Conservation (phyloP, 2,329 filamentous ascomycete species). For the Ampelomyces quisqualis region DNA sequence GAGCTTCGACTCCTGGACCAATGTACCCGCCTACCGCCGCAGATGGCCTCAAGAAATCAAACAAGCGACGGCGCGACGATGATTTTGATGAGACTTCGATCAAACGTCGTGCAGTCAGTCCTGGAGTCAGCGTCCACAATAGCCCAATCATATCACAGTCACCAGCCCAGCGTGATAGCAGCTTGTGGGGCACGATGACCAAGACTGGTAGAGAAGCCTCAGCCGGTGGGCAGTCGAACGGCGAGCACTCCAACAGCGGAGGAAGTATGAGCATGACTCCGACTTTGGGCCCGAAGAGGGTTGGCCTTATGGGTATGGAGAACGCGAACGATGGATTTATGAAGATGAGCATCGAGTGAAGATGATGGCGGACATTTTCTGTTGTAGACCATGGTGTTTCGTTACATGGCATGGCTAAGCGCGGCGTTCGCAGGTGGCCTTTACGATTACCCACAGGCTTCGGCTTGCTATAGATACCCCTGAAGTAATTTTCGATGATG, state of each 20-base stretch:
- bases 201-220: constrained; percentile 60
- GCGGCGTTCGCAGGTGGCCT: constrained; percentile 24
- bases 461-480: constrained; percentile 18
- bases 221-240: constrained; percentile 53
- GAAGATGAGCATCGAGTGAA: constrained; percentile 91
- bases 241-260: constrained; percentile 51
- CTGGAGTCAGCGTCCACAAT: constrained; percentile 86
- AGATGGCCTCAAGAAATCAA: constrained; percentile 47
- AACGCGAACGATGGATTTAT: constrained; percentile 95
- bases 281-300: constrained; percentile 48
- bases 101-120: constrained; percentile 88
- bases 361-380: neutral
- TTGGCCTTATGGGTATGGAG: constrained; percentile 79
- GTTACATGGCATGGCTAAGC: constrained; percentile 18
- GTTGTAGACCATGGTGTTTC: constrained; percentile 3
- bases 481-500: neutral
- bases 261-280: constrained; percentile 51
- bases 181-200: constrained; percentile 71
- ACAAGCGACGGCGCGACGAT: constrained; percentile 82
- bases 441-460: constrained; percentile 2
- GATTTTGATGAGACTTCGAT: constrained; percentile 86
- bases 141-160: constrained; percentile 81
- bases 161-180: constrained; percentile 70
- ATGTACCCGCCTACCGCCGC: constrained; percentile 42
- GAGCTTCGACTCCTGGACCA: constrained; percentile 42